These are phyloP conservation scores for Trichoderma citrinoviride DNA, from an alignment of 2,329 filamentous ascomycete species.

Conservation along the genomic window DNA sequence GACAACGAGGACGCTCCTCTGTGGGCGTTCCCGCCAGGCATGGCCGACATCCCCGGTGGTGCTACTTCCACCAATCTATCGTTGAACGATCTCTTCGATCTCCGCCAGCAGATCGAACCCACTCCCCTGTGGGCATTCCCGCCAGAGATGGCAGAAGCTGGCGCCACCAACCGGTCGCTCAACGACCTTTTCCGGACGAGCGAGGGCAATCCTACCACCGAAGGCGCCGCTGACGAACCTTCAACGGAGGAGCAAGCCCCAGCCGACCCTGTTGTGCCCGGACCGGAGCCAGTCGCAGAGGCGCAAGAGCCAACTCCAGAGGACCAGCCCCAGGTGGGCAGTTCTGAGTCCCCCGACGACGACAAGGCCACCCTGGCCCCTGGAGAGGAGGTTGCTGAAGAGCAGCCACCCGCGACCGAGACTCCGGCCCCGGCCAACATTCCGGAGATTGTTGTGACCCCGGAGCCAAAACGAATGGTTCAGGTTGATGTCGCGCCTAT, in stretches of 20 bases:
- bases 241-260: background rate
- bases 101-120: no score
- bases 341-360: constrained; percentile 5
- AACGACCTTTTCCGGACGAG: constrained; percentile 18
- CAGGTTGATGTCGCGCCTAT: constrained; percentile 19
- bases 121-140: constrained; percentile 14
- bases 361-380: constrained; percentile 1
- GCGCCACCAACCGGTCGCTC: constrained; percentile 14
- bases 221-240: constrained; percentile 10
- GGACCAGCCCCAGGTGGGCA: constrained; percentile 7
- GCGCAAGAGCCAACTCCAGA: constrained; percentile 19
- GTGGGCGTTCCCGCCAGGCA: constrained; percentile 16
- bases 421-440: background rate
- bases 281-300: constrained; percentile 8
- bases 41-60: constrained; percentile 5
- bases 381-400: constrained; percentile 11
- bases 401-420: constrained; percentile 6
- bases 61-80: no score
- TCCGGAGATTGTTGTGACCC: constrained; percentile 10
- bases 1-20: background rate
- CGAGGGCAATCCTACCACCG: constrained; percentile 8
- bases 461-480: constrained; percentile 6
- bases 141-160: constrained; percentile 10
- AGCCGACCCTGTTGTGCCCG: background rate
- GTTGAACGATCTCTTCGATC: no score